Percentiles rank a stretch among this genome's conserved stretches.
Conservation (phyloP, 2,329 filamentous ascomycete species). For the Pseudogymnoascus sp. region DNA sequence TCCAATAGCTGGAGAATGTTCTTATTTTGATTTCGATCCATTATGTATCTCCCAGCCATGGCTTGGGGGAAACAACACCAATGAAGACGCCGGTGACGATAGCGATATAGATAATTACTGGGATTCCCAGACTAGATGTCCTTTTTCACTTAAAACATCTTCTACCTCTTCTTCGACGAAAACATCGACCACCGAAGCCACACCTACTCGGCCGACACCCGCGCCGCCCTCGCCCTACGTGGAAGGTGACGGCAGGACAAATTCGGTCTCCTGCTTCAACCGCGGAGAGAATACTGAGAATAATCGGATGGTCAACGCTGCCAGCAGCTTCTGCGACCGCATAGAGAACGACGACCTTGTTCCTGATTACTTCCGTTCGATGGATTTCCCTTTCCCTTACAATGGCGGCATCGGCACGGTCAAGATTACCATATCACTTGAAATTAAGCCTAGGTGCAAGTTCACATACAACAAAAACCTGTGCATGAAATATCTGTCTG, state of each 20-base stretch:
- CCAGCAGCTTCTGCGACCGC: neutral
- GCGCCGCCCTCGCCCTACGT: neutral
- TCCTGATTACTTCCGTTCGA: neutral
- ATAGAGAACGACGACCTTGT: neutral
- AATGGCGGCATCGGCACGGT: conserved; percentile 12
- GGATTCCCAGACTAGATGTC: too few species aligned
- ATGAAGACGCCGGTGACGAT: too few species aligned
- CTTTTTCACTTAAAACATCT: too few species aligned
- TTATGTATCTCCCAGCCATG: too few species aligned
- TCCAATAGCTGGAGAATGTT: too few species aligned
- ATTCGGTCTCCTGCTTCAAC: neutral
- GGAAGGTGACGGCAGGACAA: neutral
- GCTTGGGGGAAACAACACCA: too few species aligned
- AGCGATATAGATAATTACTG: too few species aligned
- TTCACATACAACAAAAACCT: too few species aligned
- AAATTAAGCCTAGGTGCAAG: conserved; percentile 19
- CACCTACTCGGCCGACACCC: too few species aligned
- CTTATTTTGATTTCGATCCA: too few species aligned
- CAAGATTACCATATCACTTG: conserved; percentile 15
- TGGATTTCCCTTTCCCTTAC: neutral
- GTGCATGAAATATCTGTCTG: conserved; percentile 24
- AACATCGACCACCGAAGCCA: too few species aligned
- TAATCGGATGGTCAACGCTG: neutral
- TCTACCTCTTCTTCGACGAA: too few species aligned
- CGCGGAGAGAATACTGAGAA: neutral